Evolutionary conservation across 768 basidiomycete genomes (phyloP), one percentile per base, ranked within the genome.

Genomic region (Sistotremastrum suecicum): DNA sequence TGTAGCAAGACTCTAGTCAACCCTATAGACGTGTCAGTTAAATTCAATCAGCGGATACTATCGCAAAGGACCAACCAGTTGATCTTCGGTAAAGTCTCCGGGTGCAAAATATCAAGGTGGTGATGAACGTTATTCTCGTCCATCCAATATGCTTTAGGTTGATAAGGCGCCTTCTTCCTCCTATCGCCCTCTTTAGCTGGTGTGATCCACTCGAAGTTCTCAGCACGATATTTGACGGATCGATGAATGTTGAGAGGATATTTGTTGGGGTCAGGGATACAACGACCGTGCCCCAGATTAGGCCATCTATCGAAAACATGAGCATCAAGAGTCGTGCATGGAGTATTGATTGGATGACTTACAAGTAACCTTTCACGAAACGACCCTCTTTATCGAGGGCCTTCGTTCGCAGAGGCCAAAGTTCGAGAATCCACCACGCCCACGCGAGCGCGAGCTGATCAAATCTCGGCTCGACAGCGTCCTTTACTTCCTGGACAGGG

Each of bases 161-260:
- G 20, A 20, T 20, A 20, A 20, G 20, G 20, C 2, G 20, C 20
- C 20, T 20, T 20, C 20, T 20, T 20, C 20, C 20, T 20, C 2
- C 20, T 20, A 20, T 20, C 20, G 20, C 20, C 20, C 20, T 20
- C 20, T 20, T 20, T 20, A 20, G 20, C 20, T 1, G 20, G 20
- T 2, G 20, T 20, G 20, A 20, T 20, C 20, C 20, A 20, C 20
- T 20, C 20, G 2, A 20, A 20, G 20, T 20, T 20, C 30, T 76
- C 72, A 66, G 77, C 67, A 46, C 78, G 65, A 49, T 69, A 63
- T 60, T 68, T 67, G 29, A 77, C 75, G 34, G 63, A 69, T 46
- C 71, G 53, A 49, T 76, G 74, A 11, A 75, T 62, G 48, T 66
- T 64, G 11, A 72, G 61, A 5, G 66, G 63, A 2, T 51, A 45